phyloP scores from a whole-genome alignment of 208 protist genomes.

The Wallacemonas sp. region DNA sequence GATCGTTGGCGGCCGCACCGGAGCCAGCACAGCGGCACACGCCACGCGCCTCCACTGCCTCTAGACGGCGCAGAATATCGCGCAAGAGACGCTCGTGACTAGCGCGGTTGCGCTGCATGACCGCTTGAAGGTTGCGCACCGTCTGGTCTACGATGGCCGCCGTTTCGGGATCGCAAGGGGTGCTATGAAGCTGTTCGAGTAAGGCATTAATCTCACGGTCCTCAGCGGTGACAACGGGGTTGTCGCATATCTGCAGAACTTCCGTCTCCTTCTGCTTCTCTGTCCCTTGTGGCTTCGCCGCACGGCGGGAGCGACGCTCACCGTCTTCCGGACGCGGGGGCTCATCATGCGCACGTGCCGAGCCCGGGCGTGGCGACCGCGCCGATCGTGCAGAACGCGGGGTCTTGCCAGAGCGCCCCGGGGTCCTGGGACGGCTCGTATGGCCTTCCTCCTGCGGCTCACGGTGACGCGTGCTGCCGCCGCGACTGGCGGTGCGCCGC shows the following conservation, averaged over 20 bases:
- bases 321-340: not conserved
- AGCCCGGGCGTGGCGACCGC: not conserved
- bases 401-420: not conserved
- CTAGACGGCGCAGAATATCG: slow-evolving; percentile 43
- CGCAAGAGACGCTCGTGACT: slow-evolving; percentile 30
- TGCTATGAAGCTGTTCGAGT: slow-evolving; percentile 27
- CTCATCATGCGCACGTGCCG: not conserved
- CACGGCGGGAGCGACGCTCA: not conserved
- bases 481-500: slow-evolving; percentile 14
- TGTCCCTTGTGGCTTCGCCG: not conserved
- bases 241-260: slow-evolving; percentile 18
- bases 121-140: slow-evolving; percentile 33
- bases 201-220: slow-evolving; percentile 26
- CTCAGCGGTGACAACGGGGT: slow-evolving; percentile 8
- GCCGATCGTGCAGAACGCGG: not conserved
- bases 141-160: slow-evolving; percentile 28
- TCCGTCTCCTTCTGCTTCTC: not conserved
- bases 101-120: slow-evolving; percentile 27
- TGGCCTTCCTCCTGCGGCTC: not conserved
- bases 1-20: no score
- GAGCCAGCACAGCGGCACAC: slow-evolving; percentile 38
- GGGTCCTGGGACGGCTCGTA: not conserved
- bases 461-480: not conserved
- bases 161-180: slow-evolving; percentile 31
- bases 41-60: slow-evolving; percentile 47